phyloP scores from a whole-genome alignment of 345 rosid genomes.

The Rhodamnia argentea region DNA sequence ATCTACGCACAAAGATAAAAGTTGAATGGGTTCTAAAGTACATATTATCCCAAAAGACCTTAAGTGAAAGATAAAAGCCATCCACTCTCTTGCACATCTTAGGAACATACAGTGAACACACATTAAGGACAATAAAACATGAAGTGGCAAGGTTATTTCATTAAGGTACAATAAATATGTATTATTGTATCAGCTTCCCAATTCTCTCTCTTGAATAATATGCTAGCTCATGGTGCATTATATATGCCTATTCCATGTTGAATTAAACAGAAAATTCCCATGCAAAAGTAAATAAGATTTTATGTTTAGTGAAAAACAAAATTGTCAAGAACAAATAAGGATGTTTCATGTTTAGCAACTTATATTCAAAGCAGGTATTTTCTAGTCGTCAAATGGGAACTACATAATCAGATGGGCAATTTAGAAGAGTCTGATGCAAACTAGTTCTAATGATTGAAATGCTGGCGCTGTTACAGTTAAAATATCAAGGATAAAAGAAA shows the following conservation, averaged over 20 bases:
- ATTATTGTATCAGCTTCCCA: background rate
- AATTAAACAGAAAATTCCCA: background rate
- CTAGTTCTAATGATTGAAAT: background rate
- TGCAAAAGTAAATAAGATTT: background rate
- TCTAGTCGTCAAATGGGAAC: background rate
- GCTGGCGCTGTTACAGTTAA: background rate
- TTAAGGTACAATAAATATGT: background rate
- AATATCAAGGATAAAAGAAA: background rate
- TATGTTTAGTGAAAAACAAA: background rate
- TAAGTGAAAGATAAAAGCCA: background rate
- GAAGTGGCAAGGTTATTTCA: background rate
- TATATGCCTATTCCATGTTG: background rate
- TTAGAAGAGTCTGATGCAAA: background rate
- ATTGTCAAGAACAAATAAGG: background rate
- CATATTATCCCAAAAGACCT: background rate
- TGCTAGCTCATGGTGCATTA: background rate
- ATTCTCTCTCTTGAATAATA: background rate
- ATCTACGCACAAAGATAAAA: too few relatives aligned
- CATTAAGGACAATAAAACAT: background rate
- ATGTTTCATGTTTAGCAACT: background rate
- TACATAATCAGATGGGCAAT: background rate
- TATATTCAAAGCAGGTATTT: background rate
- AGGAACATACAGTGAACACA: background rate
- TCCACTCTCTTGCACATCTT: background rate
- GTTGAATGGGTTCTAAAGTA: background rate